Evolutionary conservation across 179 eudicot species (phyloP), one percentile per base, ranked within the genome.

Genomic region (Nepenthes alata): DNA sequence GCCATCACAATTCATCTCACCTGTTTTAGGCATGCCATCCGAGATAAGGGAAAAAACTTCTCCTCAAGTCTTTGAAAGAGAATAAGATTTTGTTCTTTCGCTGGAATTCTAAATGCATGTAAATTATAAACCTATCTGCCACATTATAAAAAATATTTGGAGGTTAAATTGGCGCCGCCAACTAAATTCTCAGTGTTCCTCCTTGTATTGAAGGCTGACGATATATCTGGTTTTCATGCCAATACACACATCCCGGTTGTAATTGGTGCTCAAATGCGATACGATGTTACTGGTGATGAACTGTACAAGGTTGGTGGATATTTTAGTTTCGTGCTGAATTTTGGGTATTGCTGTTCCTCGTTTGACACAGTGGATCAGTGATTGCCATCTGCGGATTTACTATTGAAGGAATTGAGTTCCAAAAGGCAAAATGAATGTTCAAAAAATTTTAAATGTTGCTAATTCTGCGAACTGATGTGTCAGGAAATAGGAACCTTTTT

Each of bases 241-340:
- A 94, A 94, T 67, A 90, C 99, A 11, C 99, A 94, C 79, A 83
- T 94, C 56, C 91, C 97, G 35, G 53, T 87, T 52, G 99, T 94
- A 47, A 45, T 94, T 62, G 99, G 99, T 61, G 78, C 95, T 69
- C 97, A 94, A 81, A 85, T 82, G 96, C 87, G 97, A 49, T 94
- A 94, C 67, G 96, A 90, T 76, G 70, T 90, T 65, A 90, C 97
- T 5, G 99, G 97, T 55, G 99, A 94, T 76, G 84, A 85, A 45
- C 70, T 94, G 0, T 94, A 82, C 49, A 90, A 82, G 97, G 98
- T 93, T 57, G 68, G 67, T 66, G 53, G 53, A 12, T n/a, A 13
- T 44, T 4, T 44, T 4, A 44, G 47, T 44, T 10, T 10, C 3
- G 53, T 12, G 4, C 0, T 49, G 4, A 49, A 49, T 1, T 49